phyloP scores from a whole-genome alignment of 208 protist genomes.

The Leishmania arabica region DNA sequence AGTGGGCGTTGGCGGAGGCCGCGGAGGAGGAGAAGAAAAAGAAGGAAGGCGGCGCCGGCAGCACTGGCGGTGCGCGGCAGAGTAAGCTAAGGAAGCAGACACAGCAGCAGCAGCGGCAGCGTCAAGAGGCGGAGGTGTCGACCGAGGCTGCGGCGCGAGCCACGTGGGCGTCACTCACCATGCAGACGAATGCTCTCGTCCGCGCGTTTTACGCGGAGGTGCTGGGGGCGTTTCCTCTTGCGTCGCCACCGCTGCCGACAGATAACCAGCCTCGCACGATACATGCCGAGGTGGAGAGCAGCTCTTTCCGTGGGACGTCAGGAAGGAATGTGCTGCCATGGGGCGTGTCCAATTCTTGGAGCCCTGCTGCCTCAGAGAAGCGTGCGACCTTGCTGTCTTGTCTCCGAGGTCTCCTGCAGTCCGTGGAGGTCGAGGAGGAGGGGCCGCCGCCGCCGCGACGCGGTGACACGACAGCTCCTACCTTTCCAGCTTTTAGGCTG shows the following conservation, averaged over 20 bases:
- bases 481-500: background rate
- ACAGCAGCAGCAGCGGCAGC: constrained; percentile 2
- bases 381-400: background rate
- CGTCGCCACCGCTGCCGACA: background rate
- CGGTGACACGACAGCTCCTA: background rate
- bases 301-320: background rate
- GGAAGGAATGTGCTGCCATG: background rate
- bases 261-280: background rate
- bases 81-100: background rate
- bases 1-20: background rate
- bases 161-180: constrained; percentile 2
- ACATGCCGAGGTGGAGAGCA: background rate
- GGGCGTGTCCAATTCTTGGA: background rate
- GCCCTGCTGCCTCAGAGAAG: constrained; percentile 1
- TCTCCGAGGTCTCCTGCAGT: background rate
- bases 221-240: background rate
- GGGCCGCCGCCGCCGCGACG: background rate
- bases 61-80: background rate
- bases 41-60: background rate
- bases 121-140: background rate
- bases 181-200: background rate
- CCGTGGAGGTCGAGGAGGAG: background rate
- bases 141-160: constrained; percentile 2
- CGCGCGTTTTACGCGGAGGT: background rate
- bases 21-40: background rate